Evolutionary conservation across 176 grass and related monocot genomes (phyloP).

Genomic region (Urochloa ruziziensis): DNA sequence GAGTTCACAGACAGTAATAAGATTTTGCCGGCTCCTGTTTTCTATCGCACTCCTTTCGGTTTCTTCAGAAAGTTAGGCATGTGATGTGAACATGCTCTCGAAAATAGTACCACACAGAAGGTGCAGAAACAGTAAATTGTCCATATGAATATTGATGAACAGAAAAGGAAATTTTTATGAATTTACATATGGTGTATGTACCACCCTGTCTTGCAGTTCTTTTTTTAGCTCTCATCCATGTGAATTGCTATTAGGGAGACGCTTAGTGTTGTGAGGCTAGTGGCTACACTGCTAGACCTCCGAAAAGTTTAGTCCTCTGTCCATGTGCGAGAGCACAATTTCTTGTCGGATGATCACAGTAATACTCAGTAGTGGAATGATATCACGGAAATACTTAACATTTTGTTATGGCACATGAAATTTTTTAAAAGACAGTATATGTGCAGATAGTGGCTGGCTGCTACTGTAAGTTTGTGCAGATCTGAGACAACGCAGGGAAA

Average conservation of each 20-base stretch:
- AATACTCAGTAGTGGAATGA: constrained; percentile 1
- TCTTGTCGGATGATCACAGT: constrained; percentile 24
- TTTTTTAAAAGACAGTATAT: constrained; percentile 18
- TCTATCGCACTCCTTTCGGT: constrained; percentile 20
- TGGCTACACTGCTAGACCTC: constrained; percentile 12
- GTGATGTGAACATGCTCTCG: constrained; percentile 52
- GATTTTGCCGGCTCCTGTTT: constrained; percentile 32
- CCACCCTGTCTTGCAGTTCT: constrained; percentile 1
- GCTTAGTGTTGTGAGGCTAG: neutral
- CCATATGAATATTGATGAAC: neutral
- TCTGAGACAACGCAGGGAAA: constrained; percentile 17
- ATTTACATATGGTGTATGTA: constrained; percentile 7
- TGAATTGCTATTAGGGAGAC: constrained; percentile 9
- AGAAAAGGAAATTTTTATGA: neutral
- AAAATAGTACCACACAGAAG: constrained; percentile 23
- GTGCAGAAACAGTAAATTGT: constrained; percentile 21
- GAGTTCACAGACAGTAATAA: constrained; percentile 43
- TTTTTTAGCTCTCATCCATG: constrained; percentile 22
- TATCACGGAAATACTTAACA: constrained; percentile 3
- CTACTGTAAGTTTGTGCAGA: constrained; percentile 27
- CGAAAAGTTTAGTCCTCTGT: constrained; percentile 8
- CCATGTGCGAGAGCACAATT: constrained; percentile 43
- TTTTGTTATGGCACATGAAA: neutral
- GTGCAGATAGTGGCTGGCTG: constrained; percentile 23
- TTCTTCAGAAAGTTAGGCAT: constrained; percentile 32